Evolutionary conservation across 805 yeast genomes (phyloP), one percentile per base, ranked within the genome.

Genomic region (Allodekkera sacchari): DNA sequence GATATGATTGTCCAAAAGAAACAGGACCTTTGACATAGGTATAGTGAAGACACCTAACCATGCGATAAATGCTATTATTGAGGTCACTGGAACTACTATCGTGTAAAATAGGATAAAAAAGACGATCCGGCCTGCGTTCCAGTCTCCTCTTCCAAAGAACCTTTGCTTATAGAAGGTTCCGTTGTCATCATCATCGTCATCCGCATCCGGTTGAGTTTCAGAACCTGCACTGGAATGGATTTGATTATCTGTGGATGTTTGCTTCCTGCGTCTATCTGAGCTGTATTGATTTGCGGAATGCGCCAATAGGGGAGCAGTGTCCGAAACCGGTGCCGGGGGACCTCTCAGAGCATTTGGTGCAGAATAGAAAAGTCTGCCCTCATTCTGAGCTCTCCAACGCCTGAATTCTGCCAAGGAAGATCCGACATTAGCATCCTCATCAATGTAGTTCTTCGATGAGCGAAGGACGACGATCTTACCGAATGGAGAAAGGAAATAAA

Each of bases 371-470:
- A 88, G 64, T 21, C 84, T 57, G 2, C 87, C 85, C 42, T 78
- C 82, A 39, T 75, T 77, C 38, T 82, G 81, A 5, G 77, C 67
- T 50, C 94, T 79, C 98, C 98, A 89, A 38, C 78, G 66, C 42
- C 81, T 78, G 50, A 84, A 92, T 54, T 88, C 96, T 13, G 78
- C 75, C 7, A 85, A 64, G 5, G 88, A 71, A 21, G 89, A 71
- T 13, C 97, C 97, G 47, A 83, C 94, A 44, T 87, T 76, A 28
- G 77, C 82, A 54, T 89, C 98, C 55, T 89, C 97, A 26, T 71
- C 68, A 27, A 83, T 58, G 52, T 89, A 92, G 44, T 81, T 78
- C 37, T 82, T 77, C 45, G 85, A 96, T 38, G 75, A 76, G 37
- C 68, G 70, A 39, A 89, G 63, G 35, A 84, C 71, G 4, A 92